Evolutionary conservation across 352 stramenopile genomes (phyloP).

Genomic region (Phytopythium sindhum): DNA sequence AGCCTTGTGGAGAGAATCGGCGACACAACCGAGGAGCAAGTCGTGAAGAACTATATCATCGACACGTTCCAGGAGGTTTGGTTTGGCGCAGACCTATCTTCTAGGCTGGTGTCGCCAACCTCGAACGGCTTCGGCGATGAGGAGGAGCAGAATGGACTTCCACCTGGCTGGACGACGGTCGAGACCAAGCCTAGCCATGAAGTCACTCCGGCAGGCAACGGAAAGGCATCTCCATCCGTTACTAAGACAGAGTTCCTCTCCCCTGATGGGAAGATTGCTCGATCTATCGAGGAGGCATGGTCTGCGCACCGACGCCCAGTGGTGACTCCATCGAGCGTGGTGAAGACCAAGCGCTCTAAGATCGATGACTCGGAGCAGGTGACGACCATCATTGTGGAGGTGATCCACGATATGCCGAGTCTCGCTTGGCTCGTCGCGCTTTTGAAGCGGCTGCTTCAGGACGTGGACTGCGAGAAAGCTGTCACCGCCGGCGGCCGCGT

Average conservation of each 20-base stretch:
- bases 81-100: conserved; percentile 67
- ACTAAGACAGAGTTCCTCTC: conserved; percentile 40
- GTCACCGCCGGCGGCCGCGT: conserved; percentile 14
- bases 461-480: conserved; percentile 16
- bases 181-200: conserved; percentile 4
- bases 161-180: conserved; percentile 49
- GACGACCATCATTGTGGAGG: conserved; percentile 71
- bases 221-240: not conserved
- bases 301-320: conserved; percentile 42
- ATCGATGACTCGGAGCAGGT: conserved; percentile 54
- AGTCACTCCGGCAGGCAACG: not conserved
- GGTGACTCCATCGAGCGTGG: conserved; percentile 59
- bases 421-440: conserved; percentile 73
- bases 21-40: conserved; percentile 61
- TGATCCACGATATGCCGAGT: conserved; percentile 68
- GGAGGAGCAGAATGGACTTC: conserved; percentile 39
- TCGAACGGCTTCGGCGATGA: conserved; percentile 23
- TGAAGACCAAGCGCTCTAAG: conserved; percentile 62
- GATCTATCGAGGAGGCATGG: conserved; percentile 63
- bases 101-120: conserved; percentile 29
- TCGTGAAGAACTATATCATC: conserved; percentile 84
- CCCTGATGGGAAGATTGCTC: conserved; percentile 43
- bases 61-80: conserved; percentile 85
- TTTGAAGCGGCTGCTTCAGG: conserved; percentile 52
- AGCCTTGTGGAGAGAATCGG: conserved; percentile 77